Conservation (phyloP, 192 early-diverging fungal genomes). For the Coemansia sp. region DNA sequence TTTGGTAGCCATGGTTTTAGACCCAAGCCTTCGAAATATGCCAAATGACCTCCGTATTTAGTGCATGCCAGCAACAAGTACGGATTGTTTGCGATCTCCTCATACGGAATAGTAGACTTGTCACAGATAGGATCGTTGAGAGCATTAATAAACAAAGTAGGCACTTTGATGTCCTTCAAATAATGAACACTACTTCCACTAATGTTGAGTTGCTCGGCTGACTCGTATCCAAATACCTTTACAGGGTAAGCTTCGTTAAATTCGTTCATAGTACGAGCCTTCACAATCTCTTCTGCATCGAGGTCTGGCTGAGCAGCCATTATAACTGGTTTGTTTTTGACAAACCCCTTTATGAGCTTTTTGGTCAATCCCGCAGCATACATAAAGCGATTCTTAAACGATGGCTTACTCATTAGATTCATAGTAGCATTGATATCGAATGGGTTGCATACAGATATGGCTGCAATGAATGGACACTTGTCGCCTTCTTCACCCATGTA, state of each 20-base stretch:
- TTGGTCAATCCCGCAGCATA: constrained; percentile 65
- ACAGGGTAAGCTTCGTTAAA: constrained; percentile 83
- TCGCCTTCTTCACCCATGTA: constrained; percentile 82
- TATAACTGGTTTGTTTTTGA: constrained; percentile 54
- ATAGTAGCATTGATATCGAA: constrained; percentile 71
- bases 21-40: constrained; percentile 63
- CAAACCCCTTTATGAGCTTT: constrained; percentile 58
- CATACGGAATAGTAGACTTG: constrained; percentile 67
- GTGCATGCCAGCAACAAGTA: constrained; percentile 81
- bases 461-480: constrained; percentile 73
- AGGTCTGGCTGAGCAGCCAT: constrained; percentile 51
- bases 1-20: constrained; percentile 63
- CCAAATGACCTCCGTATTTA: constrained; percentile 85
- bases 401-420: constrained; percentile 55
- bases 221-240: constrained; percentile 73
- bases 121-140: constrained; percentile 88
- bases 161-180: constrained; percentile 68
- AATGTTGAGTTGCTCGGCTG: constrained; percentile 77
- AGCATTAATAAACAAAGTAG: constrained; percentile 83
- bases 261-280: constrained; percentile 68
- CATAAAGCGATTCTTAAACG: constrained; percentile 61
- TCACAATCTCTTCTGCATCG: constrained; percentile 49
- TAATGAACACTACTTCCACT: constrained; percentile 63
- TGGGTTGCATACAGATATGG: constrained; percentile 84
- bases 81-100: constrained; percentile 80